phyloP scores from a whole-genome alignment of 2,329 filamentous ascomycete genomes.

The Penicillium sp. region DNA sequence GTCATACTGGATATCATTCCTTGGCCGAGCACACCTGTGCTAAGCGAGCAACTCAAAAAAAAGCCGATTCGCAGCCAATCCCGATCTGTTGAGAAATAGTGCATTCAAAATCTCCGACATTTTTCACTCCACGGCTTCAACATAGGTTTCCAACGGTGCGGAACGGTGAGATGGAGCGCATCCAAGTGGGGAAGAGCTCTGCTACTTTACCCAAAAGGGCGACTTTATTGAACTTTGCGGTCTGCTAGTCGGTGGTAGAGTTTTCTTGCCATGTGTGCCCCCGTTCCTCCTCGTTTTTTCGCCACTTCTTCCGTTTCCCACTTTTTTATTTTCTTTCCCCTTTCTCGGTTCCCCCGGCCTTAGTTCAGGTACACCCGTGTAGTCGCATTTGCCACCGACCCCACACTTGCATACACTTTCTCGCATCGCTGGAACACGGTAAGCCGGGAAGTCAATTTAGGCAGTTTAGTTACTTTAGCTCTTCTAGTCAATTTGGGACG shows the following conservation, averaged over 20 bases:
- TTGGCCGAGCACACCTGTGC: neutral
- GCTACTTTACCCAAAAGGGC: conserved; percentile 11
- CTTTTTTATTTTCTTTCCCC: conserved; percentile 9
- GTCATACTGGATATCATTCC: neutral
- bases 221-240: conserved; percentile 26
- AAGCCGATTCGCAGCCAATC: neutral
- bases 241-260: conserved; percentile 18
- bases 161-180: conserved; percentile 19
- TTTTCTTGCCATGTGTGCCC: conserved; percentile 22
- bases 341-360: conserved; percentile 8
- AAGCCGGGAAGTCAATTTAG: neutral
- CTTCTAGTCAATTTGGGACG: no score
- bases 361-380: conserved; percentile 13
- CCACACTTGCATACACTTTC: neutral
- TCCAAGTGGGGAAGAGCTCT: conserved; percentile 12
- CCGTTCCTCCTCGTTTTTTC: conserved; percentile 9
- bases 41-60: neutral
- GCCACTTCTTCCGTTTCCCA: conserved; percentile 6
- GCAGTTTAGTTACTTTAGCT: no score
- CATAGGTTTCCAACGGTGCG: conserved; percentile 22
- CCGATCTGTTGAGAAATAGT: neutral
- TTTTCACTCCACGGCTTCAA: conserved; percentile 14
- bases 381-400: conserved; percentile 8
- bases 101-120: conserved; percentile 6
- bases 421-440: neutral